Conservation (phyloP, 2,329 filamentous ascomycete species). For the Teratosphaeria viscida region DNA sequence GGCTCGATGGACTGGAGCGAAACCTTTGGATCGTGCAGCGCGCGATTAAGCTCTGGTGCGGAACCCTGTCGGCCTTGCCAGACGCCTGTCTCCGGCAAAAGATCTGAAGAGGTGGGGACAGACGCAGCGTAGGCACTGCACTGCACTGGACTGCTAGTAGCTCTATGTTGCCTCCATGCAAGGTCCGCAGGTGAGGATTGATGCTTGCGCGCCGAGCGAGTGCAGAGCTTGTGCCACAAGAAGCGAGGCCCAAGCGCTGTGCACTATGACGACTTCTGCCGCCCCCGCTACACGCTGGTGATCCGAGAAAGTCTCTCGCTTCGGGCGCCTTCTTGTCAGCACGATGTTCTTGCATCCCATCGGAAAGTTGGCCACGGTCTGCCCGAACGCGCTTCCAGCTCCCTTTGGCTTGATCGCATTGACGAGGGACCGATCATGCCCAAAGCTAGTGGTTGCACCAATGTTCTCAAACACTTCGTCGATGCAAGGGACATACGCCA, state of each 20-base stretch:
- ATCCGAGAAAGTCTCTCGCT: not conserved
- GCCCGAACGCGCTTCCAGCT: not conserved
- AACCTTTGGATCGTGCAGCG: conserved; percentile 5
- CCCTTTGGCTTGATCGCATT: not conserved
- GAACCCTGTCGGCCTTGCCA: conserved; percentile 3
- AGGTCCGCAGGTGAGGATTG: conserved; percentile 4
- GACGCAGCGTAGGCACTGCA: conserved; percentile 1
- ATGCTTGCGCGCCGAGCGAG: conserved; percentile 5
- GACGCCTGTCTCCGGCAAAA: not conserved
- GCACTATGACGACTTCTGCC: conserved; percentile 1
- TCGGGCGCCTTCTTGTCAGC: not conserved
- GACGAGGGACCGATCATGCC: not conserved
- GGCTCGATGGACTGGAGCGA: conserved; percentile 1
- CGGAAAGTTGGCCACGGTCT: not conserved
- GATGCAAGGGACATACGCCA: not conserved
- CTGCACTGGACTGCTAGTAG: not conserved
- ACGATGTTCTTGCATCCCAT: not conserved
- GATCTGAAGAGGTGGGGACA: conserved; percentile 2
- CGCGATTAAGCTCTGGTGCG: conserved; percentile 9
- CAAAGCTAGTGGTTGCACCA: not conserved
- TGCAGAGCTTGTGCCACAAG: conserved; percentile 5
- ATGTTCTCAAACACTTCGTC: not conserved
- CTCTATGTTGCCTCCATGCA: conserved; percentile 4
- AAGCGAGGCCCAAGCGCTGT: not conserved
- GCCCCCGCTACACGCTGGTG: not conserved